Evolutionary conservation across 2,329 filamentous ascomycete genomes (phyloP), one percentile per base, ranked within the genome.

Genomic region (Aspergillus caelatus): DNA sequence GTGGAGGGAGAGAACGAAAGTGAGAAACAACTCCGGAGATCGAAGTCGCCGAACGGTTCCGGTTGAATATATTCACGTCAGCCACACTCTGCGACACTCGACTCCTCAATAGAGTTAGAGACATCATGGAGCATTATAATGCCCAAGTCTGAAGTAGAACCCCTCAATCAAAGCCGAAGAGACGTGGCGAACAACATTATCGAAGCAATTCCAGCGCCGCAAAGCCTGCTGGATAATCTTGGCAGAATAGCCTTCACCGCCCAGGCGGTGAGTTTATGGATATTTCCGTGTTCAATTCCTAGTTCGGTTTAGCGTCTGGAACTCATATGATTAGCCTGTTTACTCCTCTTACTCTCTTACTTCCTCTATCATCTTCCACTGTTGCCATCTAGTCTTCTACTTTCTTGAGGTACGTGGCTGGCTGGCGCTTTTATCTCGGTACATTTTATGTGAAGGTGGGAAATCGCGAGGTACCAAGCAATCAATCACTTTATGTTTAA

Each of bases 21-120:
- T 23, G 48, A 21, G 48, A 48, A 53, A 39, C 55, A 57, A 48
- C 43, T 54, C 57, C 54, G 56, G 43, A 57, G 23, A 60, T 41
- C 12, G 58, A 54, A 19, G 30, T 34, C n/a, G 48, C 28, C 5
- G 28, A 10, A 26, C 28, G 46, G 21, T 55, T 41, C 45, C 34
- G 30, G 34, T 36, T 56, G 19, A 58, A 41, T 32, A 48, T 32
- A 28, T 45, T 62, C 52, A 56, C 58, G 23, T 46, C 50, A 16
- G 60, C 61, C 54, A 61, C 54, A 34, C 62, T 56, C 21, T 59
- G 63, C 11, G 62, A 53, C 23, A 59, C 48, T 58, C 65, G 61
- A 58, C 59, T 67, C 66, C 66, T 72, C 28, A 64, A 63, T 57
- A 71, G 57, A 61, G 68, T 68, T 67, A 74, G 62, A 58, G 67